These are phyloP conservation scores for Xylaria sp. DNA, from an alignment of 2,329 filamentous ascomycete genomes.

Conservation along the genomic window DNA sequence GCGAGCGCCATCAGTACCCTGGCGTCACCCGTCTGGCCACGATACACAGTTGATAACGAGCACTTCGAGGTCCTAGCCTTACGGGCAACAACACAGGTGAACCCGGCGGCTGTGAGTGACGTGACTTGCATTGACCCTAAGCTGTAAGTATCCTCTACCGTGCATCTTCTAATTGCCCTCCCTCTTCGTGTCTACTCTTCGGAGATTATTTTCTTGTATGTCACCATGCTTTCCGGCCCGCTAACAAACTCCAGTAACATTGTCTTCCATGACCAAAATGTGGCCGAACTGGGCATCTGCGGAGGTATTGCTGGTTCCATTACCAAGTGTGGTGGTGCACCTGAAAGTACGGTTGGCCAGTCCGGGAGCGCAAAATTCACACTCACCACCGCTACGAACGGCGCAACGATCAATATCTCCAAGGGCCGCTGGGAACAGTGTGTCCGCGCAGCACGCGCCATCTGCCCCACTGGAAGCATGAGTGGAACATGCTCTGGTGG, in stretches of 20 bases:
- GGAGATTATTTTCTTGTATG: background rate
- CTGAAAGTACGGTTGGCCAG: conserved; percentile 56
- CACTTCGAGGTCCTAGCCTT: conserved; percentile 58
- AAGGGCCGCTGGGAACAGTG: conserved; percentile 65
- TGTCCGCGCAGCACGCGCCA: conserved; percentile 61
- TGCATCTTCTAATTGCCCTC: background rate
- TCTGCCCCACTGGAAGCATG: conserved; percentile 62
- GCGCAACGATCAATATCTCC: conserved; percentile 62
- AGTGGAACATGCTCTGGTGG: conserved; percentile 59
- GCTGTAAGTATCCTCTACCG: conserved; percentile 51
- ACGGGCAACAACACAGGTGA: conserved; percentile 52
- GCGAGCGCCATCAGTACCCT: conserved; percentile 47
- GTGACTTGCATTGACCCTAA: conserved; percentile 55
- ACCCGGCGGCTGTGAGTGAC: conserved; percentile 54
- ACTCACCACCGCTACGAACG: conserved; percentile 54
- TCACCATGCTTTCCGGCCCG: conserved; percentile 7
- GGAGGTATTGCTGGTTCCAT: conserved; percentile 61
- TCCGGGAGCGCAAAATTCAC: conserved; percentile 61
- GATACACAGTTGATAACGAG: conserved; percentile 54
- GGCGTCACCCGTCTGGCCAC: conserved; percentile 51
- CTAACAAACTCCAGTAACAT: conserved; percentile 51
- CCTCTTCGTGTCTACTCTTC: background rate
- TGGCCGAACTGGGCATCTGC: conserved; percentile 61
- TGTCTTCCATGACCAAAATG: conserved; percentile 61
- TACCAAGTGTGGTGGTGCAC: conserved; percentile 57